phyloP scores from a whole-genome alignment of 495 filamentous ascomycete species.

The Xylaria cubensis region DNA sequence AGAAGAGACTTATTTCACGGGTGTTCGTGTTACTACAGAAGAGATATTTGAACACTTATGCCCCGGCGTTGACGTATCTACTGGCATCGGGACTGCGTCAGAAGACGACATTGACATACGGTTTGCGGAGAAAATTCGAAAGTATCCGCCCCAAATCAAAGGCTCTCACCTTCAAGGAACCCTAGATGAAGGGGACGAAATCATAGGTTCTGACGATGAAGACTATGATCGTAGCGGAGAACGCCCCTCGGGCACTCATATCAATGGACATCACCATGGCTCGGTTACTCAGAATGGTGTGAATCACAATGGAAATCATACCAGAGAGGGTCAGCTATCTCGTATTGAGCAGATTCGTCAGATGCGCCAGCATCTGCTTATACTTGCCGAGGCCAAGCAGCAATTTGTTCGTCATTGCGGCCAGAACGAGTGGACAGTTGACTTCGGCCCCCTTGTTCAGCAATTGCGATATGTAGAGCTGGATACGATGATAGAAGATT shows the following conservation, averaged over 20 bases:
- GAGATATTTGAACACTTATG: constrained; percentile 56
- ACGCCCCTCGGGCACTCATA: neutral
- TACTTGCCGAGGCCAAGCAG: constrained; percentile 75
- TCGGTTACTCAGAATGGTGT: constrained; percentile 39
- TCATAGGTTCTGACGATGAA: constrained; percentile 50
- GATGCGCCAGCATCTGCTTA: constrained; percentile 69
- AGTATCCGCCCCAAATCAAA: constrained; percentile 40
- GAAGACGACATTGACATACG: constrained; percentile 48
- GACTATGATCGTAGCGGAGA: constrained; percentile 47
- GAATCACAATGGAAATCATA: constrained; percentile 38
- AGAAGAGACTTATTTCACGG: constrained; percentile 47
- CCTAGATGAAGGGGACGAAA: constrained; percentile 49
- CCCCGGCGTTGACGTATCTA: constrained; percentile 47
- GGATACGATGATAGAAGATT: constrained; percentile 75
- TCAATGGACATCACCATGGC: constrained; percentile 14
- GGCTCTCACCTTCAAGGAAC: constrained; percentile 34
- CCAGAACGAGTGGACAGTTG: constrained; percentile 76
- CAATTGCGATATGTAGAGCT: constrained; percentile 75
- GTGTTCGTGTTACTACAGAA: constrained; percentile 50
- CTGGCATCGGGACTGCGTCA: constrained; percentile 53
- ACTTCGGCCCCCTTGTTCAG: constrained; percentile 73
- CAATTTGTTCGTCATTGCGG: constrained; percentile 71
- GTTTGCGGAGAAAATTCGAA: constrained; percentile 49
- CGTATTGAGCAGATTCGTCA: constrained; percentile 66
- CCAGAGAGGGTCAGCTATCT: constrained; percentile 41